phyloP scores from a whole-genome alignment of 2,329 filamentous ascomycete species.

The Sphaerulina vaccinii region DNA sequence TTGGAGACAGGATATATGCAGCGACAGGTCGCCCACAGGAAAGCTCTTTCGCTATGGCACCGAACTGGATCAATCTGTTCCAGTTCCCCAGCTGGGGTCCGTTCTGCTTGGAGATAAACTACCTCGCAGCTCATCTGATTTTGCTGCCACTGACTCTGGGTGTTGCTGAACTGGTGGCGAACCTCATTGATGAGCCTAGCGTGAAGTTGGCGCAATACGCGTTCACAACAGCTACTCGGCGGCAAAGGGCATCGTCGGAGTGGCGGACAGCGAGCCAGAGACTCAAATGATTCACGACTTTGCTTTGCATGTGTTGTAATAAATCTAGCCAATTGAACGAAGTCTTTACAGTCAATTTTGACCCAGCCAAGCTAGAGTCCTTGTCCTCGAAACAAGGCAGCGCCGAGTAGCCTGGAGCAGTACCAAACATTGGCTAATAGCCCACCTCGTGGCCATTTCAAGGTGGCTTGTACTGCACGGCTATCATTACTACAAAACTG shows the following conservation, averaged over 20 bases:
- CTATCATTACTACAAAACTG: too few species aligned
- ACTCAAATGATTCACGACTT: background rate
- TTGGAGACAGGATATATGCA: constrained; percentile 64
- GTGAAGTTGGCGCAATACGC: constrained; percentile 11
- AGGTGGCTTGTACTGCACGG: background rate
- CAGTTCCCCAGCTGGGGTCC: constrained; percentile 7
- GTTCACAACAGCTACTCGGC: constrained; percentile 2
- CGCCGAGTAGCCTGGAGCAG: background rate
- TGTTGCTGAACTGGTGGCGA: constrained; percentile 7
- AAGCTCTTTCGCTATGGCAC: background rate
- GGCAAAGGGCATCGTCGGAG: background rate
- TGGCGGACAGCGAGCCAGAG: background rate
- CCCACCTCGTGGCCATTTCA: background rate
- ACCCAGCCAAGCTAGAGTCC: too few species aligned
- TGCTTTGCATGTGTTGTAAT: background rate
- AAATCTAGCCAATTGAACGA: background rate
- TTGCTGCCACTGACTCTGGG: constrained; percentile 11
- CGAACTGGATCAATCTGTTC: constrained; percentile 12
- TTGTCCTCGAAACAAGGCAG: background rate
- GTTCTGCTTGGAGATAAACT: constrained; percentile 5
- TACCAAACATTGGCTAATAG: background rate
- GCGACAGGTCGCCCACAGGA: constrained; percentile 34
- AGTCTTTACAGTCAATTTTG: too few species aligned
- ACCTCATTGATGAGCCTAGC: constrained; percentile 10
- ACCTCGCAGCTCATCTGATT: constrained; percentile 10